Conservation (phyloP, 805 yeast genomes). For the Kockiozyma suomiensis region DNA sequence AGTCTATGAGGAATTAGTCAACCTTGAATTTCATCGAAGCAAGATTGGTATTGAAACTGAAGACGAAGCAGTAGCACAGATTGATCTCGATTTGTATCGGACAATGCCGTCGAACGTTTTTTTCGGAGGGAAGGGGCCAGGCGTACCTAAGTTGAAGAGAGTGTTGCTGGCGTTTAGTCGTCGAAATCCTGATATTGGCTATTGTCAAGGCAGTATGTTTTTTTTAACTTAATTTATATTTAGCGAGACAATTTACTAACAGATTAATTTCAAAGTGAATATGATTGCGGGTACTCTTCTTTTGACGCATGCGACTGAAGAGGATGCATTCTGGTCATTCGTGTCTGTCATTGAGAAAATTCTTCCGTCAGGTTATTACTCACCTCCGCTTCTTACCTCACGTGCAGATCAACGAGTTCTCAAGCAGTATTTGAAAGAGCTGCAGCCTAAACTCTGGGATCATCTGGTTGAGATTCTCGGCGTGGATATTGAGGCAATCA, state of each 20-base stretch:
- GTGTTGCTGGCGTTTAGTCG: constrained; percentile 55
- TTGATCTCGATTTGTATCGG: constrained; percentile 56
- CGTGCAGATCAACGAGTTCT: constrained; percentile 49
- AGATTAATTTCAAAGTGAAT: constrained; percentile 46
- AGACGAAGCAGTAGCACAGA: constrained; percentile 50
- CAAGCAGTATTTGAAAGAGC: constrained; percentile 43
- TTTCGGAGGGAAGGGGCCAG: constrained; percentile 59
- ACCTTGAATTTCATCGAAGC: constrained; percentile 25
- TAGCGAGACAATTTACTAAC: background rate
- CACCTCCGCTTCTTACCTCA: constrained; percentile 44
- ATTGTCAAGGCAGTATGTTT: constrained; percentile 53
- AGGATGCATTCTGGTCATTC: constrained; percentile 57
- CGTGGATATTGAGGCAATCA: constrained; percentile 53
- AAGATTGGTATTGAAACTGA: constrained; percentile 26
- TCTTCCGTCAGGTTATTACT: constrained; percentile 50
- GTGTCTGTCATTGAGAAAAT: constrained; percentile 54
- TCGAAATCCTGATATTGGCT: constrained; percentile 54
- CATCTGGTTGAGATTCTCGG: constrained; percentile 44
- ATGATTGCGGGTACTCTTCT: constrained; percentile 57
- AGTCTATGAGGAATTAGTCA: constrained; percentile 46
- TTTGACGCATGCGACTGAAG: constrained; percentile 50
- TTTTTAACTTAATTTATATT: no score
- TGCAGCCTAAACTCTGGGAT: constrained; percentile 47
- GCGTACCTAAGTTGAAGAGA: constrained; percentile 51
- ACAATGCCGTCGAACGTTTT: constrained; percentile 59